Conservation (phyloP, 768 basidiomycete genomes). For the Hericium rajendrae region DNA sequence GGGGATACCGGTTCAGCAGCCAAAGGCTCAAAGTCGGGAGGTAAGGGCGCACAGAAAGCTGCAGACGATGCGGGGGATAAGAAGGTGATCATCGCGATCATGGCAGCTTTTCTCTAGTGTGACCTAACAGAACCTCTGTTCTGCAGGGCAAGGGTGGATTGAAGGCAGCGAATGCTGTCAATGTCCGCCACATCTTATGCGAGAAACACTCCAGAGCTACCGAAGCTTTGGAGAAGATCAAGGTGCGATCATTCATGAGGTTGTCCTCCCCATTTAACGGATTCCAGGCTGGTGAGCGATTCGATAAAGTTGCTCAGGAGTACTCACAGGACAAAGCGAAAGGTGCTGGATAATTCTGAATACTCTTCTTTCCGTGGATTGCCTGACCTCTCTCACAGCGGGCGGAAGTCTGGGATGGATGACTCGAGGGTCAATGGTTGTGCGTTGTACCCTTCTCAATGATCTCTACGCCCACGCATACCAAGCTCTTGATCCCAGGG, state of each 20-base stretch:
- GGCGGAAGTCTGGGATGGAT: conserved; percentile 87
- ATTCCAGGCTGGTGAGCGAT: conserved; percentile 61
- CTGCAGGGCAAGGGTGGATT: conserved; percentile 45
- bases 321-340: conserved; percentile 91
- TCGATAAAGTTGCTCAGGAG: conserved; percentile 84
- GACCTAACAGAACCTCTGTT: background rate
- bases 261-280: background rate
- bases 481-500: conserved; percentile 27
- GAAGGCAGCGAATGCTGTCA: conserved; percentile 74
- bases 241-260: conserved; percentile 33
- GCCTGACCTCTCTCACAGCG: conserved; percentile 30
- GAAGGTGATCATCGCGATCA: conserved; percentile 27
- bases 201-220: conserved; percentile 77
- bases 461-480: background rate
- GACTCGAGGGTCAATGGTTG: conserved; percentile 77
- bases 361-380: background rate
- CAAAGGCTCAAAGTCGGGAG: conserved; percentile 3
- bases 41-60: background rate
- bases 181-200: conserved; percentile 82
- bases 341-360: conserved; percentile 29
- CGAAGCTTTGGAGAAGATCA: conserved; percentile 72
- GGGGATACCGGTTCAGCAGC: conserved; percentile 17
- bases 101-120: background rate
- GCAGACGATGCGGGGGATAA: conserved; percentile 26
- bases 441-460: conserved; percentile 24